These are phyloP conservation scores for Phylloporus sp. DNA, from an alignment of 1,284 basidiomycete genomes.

Conservation along the genomic window DNA sequence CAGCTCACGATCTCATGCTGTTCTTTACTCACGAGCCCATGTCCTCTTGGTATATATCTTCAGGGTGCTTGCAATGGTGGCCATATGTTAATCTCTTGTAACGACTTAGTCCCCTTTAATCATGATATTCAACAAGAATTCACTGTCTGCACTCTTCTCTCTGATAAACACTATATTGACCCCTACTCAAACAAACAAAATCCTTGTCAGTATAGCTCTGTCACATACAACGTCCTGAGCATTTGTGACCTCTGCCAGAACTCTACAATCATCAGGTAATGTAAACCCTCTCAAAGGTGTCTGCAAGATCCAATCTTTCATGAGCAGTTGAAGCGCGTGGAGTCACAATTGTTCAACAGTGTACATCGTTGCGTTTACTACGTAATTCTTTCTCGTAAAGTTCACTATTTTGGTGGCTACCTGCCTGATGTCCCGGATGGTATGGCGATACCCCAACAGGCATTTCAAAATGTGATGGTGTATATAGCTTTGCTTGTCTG, in stretches of 20 bases:
- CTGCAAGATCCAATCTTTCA: background rate
- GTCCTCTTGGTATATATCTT: background rate
- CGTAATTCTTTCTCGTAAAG: background rate
- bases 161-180: background rate
- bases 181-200: background rate
- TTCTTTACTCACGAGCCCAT: background rate
- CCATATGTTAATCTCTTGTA: background rate
- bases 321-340: background rate
- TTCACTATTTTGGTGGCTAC: background rate
- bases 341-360: background rate
- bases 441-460: background rate
- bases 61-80: background rate
- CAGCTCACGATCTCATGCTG: background rate
- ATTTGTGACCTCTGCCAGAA: background rate
- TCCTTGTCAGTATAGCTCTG: background rate
- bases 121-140: background rate
- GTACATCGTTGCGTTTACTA: background rate
- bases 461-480: background rate
- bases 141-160: background rate
- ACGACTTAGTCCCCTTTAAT: too few relatives aligned
- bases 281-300: background rate
- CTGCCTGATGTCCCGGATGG: background rate
- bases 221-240: background rate
- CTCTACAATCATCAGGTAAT: background rate
- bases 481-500: background rate